These are phyloP conservation scores for Hymenoscyphus fructigenus DNA, from an alignment of 2,329 filamentous ascomycete genomes.

Conservation along the genomic window DNA sequence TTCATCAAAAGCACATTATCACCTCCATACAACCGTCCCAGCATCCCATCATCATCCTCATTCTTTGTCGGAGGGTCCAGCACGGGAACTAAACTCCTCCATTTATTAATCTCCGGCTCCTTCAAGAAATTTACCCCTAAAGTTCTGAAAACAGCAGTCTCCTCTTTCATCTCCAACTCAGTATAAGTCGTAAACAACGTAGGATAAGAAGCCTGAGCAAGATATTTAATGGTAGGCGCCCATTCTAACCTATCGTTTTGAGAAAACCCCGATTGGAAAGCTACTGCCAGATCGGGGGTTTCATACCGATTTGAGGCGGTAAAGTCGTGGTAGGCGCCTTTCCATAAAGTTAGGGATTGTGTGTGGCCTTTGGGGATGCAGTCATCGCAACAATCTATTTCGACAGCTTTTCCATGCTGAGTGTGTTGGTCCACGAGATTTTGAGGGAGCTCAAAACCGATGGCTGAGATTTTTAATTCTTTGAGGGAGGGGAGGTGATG, in stretches of 20 bases:
- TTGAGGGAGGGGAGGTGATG: slow-evolving; percentile 21
- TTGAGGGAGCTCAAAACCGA: slow-evolving; percentile 18
- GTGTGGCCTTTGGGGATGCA: slow-evolving; percentile 13
- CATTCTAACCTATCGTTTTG: slow-evolving; percentile 15
- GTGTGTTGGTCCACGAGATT: slow-evolving; percentile 1
- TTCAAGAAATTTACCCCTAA: slow-evolving; percentile 16
- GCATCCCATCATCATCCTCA: neutral
- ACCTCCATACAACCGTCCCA: slow-evolving; percentile 1
- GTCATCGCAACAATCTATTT: slow-evolving; percentile 15
- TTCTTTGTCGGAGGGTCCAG: slow-evolving; percentile 12
- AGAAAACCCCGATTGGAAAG: slow-evolving; percentile 22
- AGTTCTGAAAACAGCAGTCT: slow-evolving; percentile 12
- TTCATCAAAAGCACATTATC: slow-evolving; percentile 9
- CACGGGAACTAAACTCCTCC: slow-evolving; percentile 20
- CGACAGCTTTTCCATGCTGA: neutral
- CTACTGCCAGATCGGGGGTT: slow-evolving; percentile 21
- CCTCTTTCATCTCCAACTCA: slow-evolving; percentile 22
- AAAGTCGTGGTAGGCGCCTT: slow-evolving; percentile 21
- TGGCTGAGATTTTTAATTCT: slow-evolving; percentile 10
- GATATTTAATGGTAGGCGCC: slow-evolving; percentile 18
- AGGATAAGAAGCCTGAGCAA: slow-evolving; percentile 12
- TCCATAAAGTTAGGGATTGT: slow-evolving; percentile 14
- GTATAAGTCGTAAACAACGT: slow-evolving; percentile 26
- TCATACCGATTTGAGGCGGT: slow-evolving; percentile 2
- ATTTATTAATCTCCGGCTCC: slow-evolving; percentile 20